Base-by-base conservation (phyloP, 495 filamentous ascomycete genomes). In the Aspergillus homomorphus region DNA sequence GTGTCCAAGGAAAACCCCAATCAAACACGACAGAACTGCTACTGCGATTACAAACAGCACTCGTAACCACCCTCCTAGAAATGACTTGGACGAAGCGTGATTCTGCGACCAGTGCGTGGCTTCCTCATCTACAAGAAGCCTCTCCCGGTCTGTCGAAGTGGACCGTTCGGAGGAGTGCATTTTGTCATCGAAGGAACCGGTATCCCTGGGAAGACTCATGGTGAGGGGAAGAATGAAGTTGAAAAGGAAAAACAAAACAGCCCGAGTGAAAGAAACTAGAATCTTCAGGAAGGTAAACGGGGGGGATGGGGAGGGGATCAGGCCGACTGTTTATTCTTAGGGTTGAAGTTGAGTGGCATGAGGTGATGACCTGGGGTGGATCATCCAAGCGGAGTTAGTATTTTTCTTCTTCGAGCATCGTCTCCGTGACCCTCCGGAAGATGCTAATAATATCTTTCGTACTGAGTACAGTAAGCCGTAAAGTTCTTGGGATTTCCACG, bases 101-200 rank as follows among this genome's bases (percentile, higher is more conserved):
- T 14, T 9, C 2, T 49, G 41, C 45, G n/a, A 44, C 59, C 59
- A 62, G 48, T 45, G 49, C 24, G 19, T 22, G 12, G 20, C 16
- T 7, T 62, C 45, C 20, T 42, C 45, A 6, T 56, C 55, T 10
- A 51, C n/a, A 2, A 58, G 45, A 15, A 62, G 60, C 42, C 55
- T 33, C 6, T 62, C 51, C 2, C 41, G 30, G 14, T 49, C 51
- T 4, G 51, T 54, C 5, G 45, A 41, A 6, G 28, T 30, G 23
- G 18, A 51, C 5, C n/a, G 14, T 10, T 22, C 30, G 20, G 22
- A 15, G 45, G 18, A 26, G 12, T 18, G 45, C 60, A 58, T 58
- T 16, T 53, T 56, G 12, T 58, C 56, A 3, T 58, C 51, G 16
- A 56, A 53, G 16, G 38, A 48, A 1, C 16, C 0, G 14, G 16